Evolutionary conservation across 2,329 filamentous ascomycete species (phyloP).

Genomic region (Scedosporium dehoogii): DNA sequence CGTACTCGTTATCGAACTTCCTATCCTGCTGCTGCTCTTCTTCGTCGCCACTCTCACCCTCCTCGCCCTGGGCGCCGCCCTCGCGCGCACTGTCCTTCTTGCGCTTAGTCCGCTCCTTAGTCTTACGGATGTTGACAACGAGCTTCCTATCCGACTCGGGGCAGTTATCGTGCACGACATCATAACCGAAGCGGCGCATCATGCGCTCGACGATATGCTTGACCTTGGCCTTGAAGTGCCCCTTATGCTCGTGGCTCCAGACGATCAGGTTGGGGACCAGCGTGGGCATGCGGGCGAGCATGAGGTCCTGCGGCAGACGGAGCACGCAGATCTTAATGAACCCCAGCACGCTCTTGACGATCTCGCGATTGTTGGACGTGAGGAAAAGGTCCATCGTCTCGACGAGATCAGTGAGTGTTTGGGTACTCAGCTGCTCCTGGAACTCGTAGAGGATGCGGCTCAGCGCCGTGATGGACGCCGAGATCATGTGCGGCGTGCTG

Average conservation of each 20-base stretch:
- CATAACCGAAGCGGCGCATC: slow-evolving; percentile 81
- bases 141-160: slow-evolving; percentile 84
- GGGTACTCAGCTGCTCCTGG: slow-evolving; percentile 55
- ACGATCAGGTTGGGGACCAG: slow-evolving; percentile 86
- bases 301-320: slow-evolving; percentile 66
- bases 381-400: slow-evolving; percentile 95
- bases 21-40: slow-evolving; percentile 1
- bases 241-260: slow-evolving; percentile 98
- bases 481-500: slow-evolving; percentile 92
- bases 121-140: slow-evolving; percentile 90
- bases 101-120: slow-evolving; percentile 80
- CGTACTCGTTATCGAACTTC: slow-evolving; percentile 84
- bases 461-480: slow-evolving; percentile 88
- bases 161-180: slow-evolving; percentile 67
- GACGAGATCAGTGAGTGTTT: slow-evolving; percentile 73
- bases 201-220: slow-evolving; percentile 96
- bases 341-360: slow-evolving; percentile 86
- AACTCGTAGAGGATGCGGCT: slow-evolving; percentile 93
- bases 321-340: slow-evolving; percentile 96
- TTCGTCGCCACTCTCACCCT: slow-evolving; percentile 28
- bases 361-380: slow-evolving; percentile 92
- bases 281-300: slow-evolving; percentile 65
- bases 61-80: slow-evolving; percentile 42
- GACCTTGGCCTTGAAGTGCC: slow-evolving; percentile 91
- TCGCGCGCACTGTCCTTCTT: slow-evolving; percentile 65